These are phyloP conservation scores for Panicum virgatum DNA, from an alignment of 202 grass and related monocot species.

Conservation along the genomic window DNA sequence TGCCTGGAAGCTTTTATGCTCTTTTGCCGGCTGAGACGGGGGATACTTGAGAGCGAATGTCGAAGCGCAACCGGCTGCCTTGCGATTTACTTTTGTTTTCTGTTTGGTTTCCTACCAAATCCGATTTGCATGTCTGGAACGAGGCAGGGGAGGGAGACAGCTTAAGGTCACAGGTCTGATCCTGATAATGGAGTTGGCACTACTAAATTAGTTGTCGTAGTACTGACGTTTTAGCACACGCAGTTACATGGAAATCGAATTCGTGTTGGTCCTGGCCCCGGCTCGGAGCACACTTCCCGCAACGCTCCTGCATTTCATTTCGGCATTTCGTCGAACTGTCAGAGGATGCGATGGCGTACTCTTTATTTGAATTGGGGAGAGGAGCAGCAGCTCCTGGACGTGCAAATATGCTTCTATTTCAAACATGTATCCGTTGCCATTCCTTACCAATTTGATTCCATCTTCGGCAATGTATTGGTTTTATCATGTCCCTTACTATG, in stretches of 20 bases:
- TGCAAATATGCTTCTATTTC: neutral
- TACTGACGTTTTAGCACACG: neutral
- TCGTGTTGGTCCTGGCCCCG: neutral
- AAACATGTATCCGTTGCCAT: neutral
- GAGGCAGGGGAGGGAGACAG: neutral
- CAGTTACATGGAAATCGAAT: neutral
- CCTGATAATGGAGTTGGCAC: neutral
- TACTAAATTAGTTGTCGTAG: neutral
- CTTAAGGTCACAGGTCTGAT: neutral
- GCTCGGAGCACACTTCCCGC: neutral
- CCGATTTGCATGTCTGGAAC: neutral
- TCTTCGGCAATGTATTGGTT: neutral
- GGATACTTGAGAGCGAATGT: neutral
- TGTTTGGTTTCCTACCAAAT: neutral
- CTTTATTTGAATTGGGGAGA: neutral
- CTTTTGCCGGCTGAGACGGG: neutral
- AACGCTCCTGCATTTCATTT: slow-evolving; percentile 4
- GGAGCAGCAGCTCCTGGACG: neutral
- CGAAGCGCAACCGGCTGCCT: neutral
- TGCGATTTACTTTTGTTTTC: neutral
- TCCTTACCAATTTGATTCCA: neutral
- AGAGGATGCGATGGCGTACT: neutral
- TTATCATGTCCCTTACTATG: slow-evolving; percentile 1
- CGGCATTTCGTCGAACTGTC: slow-evolving; percentile 25
- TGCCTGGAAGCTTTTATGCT: too few relatives aligned